These are phyloP conservation scores for Hypomontagnella monticulosa DNA, from an alignment of 495 filamentous ascomycete genomes.

Conservation along the genomic window DNA sequence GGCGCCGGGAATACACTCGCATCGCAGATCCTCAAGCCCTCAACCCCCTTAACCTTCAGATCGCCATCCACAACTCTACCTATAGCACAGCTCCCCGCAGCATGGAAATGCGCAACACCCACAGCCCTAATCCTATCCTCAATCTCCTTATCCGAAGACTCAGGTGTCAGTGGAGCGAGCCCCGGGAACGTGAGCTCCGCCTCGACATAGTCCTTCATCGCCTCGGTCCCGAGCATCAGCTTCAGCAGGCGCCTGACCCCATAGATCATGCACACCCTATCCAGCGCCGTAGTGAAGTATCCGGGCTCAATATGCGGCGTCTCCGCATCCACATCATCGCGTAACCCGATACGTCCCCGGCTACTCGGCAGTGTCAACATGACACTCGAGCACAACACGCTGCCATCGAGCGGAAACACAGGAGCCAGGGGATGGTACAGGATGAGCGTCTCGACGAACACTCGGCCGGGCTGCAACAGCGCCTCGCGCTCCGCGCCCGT, in stretches of 20 bases:
- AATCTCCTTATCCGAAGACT: constrained; percentile 3
- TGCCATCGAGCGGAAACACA: constrained; percentile 31
- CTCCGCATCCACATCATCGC: constrained; percentile 19
- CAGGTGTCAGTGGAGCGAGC: constrained; percentile 1
- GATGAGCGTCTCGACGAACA: constrained; percentile 13
- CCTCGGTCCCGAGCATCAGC: constrained; percentile 5
- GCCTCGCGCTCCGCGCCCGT: constrained; percentile 5
- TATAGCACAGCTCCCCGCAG: constrained; percentile 8
- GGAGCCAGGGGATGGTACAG: constrained; percentile 8
- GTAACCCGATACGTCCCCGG: constrained; percentile 49
- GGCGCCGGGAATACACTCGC: constrained; percentile 48
- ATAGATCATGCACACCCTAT: constrained; percentile 8
- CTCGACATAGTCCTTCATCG: constrained; percentile 18
- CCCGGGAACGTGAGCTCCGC: constrained; percentile 9
- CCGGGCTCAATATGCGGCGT: constrained; percentile 52
- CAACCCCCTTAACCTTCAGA: constrained; percentile 45
- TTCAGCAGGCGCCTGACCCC: constrained; percentile 11
- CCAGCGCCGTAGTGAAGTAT: constrained; percentile 49
- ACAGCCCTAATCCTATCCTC: constrained; percentile 12
- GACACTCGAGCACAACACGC: constrained; percentile 44
- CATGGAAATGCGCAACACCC: constrained; percentile 16
- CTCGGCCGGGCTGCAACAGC: constrained; percentile 5
- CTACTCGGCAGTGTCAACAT: constrained; percentile 48
- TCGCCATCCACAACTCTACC: constrained; percentile 44
- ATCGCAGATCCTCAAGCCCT: constrained; percentile 52